Percentiles rank a stretch among this genome's conserved stretches.
These are phyloP conservation scores for Ophiostoma montium DNA, from an alignment of 2,329 filamentous ascomycete genomes.

Conservation along the genomic window DNA sequence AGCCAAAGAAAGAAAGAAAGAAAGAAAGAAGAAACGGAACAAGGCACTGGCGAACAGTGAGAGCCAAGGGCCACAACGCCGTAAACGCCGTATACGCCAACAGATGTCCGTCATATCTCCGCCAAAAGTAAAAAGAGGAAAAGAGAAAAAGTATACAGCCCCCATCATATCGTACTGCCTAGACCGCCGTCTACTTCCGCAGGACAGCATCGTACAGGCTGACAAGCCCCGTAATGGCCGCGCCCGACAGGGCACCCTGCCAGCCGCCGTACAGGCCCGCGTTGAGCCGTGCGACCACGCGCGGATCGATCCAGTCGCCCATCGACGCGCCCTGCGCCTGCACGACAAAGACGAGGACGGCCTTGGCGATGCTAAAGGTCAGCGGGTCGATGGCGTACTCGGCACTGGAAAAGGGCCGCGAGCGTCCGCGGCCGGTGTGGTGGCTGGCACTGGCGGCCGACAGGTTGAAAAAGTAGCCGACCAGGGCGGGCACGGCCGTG, in stretches of 20 bases:
- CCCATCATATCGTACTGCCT: too few relatives aligned
- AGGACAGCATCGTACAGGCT: conserved; percentile 68
- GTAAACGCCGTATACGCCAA: conserved; percentile 11
- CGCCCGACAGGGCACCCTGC: conserved; percentile 53
- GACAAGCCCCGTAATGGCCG: conserved; percentile 51
- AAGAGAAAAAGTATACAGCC: background rate
- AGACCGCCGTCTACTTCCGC: conserved; percentile 51
- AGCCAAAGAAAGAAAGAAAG: background rate
- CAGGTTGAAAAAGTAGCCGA: conserved; percentile 86
- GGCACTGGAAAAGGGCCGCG: conserved; percentile 20
- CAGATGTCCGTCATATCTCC: conserved; percentile 2
- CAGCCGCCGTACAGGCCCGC: conserved; percentile 57
- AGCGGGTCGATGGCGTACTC: conserved; percentile 66
- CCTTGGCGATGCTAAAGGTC: conserved; percentile 82
- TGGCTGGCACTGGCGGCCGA: conserved; percentile 35
- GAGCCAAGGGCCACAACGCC: conserved; percentile 10
- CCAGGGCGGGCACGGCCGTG: conserved; percentile 51
- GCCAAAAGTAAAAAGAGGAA: background rate
- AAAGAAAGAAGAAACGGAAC: background rate
- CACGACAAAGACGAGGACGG: conserved; percentile 64
- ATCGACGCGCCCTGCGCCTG: conserved; percentile 55
- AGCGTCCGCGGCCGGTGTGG: conserved; percentile 28
- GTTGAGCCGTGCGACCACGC: conserved; percentile 49
- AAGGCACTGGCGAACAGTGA: conserved; percentile 7
- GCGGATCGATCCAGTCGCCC: conserved; percentile 44